Base-by-base conservation (phyloP, 73 alveolate genomes). In the Paramecium sexaurelia region DNA sequence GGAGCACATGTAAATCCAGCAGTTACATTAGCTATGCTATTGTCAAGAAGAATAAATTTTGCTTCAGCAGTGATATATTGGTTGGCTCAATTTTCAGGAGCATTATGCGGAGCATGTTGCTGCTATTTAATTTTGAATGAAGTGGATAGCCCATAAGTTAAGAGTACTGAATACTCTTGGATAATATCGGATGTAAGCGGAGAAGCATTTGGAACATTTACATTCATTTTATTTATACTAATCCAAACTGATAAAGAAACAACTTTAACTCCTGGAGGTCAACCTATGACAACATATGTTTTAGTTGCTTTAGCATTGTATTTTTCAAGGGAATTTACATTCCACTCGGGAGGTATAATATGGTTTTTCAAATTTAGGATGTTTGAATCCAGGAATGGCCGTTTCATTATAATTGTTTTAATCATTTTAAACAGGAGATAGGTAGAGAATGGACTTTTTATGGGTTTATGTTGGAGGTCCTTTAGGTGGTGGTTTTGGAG, bases 1-100 rank as follows among this genome's bases (percentile, higher is more conserved):
- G 90, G 90, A 36, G 90, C 75, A 10, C 90, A 78, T 40, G 55
- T 78, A 37, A 78, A 78, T 40, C 90, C 90, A 10, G 90, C 90
- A 10, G 90, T 78, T 24, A 78, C 90, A 13, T 43, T 78, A 13
- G 90, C 61, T 37, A 78, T 78, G 90, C 47, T 78, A 7, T 9
- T 78, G 6, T 78, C 90, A 78, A 78, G 90, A 78, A 78, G 90
- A 40, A 45, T 78, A 7, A 37, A 78, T 15, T 41, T 78, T 43
- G 90, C 73, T 19, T 78, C n/a, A 45, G 90, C 90, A 20, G 73
- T 78, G 27, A 24, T 78, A 41, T 78, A 78, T 33, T 78, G 90
- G 90, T 41, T 78, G 29, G 90, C 90, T 24, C 15, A 78, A 41
- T 78, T 78, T 43, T 37, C 73, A 22, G 90, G 90, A 41, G 90